Evolutionary conservation across 106 monocot species (phyloP).

Genomic region (Iris macrosiphon): DNA sequence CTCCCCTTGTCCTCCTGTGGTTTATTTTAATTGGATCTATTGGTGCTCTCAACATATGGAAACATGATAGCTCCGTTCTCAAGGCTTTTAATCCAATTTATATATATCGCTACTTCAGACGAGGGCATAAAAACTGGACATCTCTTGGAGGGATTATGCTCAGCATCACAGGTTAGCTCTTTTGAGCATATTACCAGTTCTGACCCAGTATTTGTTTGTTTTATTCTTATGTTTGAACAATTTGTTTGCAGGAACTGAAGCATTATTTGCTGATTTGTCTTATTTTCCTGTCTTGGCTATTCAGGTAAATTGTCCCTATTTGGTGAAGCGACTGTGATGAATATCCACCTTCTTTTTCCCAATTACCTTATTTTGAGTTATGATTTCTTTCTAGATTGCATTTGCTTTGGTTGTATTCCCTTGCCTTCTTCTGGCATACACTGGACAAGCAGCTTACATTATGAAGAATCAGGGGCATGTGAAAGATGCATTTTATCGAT

Average conservation of each 20-base stretch:
- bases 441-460: conserved; percentile 89
- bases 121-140: conserved; percentile 45
- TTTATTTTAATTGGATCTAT: conserved; percentile 77
- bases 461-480: conserved; percentile 54
- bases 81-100: conserved; percentile 80
- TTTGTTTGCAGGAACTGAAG: conserved; percentile 34
- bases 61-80: conserved; percentile 61
- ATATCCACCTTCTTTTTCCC: not conserved
- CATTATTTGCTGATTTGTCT: conserved; percentile 43
- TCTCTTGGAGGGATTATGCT: conserved; percentile 97
- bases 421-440: conserved; percentile 66
- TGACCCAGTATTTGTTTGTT: not conserved
- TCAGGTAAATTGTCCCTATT: conserved; percentile 19
- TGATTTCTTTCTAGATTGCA: conserved; percentile 41
- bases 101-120: conserved; percentile 62
- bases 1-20: conserved; percentile 62
- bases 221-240: not conserved
- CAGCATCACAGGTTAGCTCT: conserved; percentile 63
- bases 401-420: conserved; percentile 77
- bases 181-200: conserved; percentile 7
- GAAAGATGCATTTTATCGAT: conserved; percentile 66
- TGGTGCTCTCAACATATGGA: conserved; percentile 74
- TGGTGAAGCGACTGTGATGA: no score
- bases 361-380: not conserved
- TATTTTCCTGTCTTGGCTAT: conserved; percentile 47